Conservation (phyloP, 495 filamentous ascomycete genomes). For the Aspergillus cristatus region DNA sequence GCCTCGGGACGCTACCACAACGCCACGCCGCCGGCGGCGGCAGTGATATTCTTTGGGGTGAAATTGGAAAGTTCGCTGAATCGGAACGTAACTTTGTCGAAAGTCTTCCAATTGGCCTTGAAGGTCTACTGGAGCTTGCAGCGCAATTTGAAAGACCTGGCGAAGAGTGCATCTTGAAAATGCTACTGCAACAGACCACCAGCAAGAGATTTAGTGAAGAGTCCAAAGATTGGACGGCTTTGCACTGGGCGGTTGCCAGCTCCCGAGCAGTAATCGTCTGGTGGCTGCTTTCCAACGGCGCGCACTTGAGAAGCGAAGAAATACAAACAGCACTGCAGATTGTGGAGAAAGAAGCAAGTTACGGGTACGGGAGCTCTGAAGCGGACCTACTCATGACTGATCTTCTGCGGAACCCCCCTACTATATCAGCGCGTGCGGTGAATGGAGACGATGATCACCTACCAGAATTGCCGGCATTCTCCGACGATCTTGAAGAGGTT, state of each 20-base stretch:
- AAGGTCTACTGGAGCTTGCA: background rate
- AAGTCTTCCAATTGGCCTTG: background rate
- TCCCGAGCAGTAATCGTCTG: background rate
- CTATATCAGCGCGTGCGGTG: background rate
- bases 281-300: conserved; percentile 3
- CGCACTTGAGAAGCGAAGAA: conserved; percentile 1
- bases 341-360: background rate
- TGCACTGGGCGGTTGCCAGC: conserved; percentile 1
- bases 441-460: background rate
- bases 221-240: background rate
- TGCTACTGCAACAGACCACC: background rate
- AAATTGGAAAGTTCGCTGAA: background rate
- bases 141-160: background rate
- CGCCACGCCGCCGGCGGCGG: too few relatives aligned
- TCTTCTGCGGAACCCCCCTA: background rate
- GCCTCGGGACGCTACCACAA: too few relatives aligned
- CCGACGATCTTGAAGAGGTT: background rate
- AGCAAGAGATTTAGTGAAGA: background rate
- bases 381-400: background rate
- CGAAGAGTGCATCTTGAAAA: background rate
- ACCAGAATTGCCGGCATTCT: background rate
- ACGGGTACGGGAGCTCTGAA: too few relatives aligned
- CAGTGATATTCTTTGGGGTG: background rate
- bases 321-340: background rate
- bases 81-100: background rate